Evolutionary conservation across 441 rosid genomes (phyloP).

Genomic region (Isatis lusitanica): DNA sequence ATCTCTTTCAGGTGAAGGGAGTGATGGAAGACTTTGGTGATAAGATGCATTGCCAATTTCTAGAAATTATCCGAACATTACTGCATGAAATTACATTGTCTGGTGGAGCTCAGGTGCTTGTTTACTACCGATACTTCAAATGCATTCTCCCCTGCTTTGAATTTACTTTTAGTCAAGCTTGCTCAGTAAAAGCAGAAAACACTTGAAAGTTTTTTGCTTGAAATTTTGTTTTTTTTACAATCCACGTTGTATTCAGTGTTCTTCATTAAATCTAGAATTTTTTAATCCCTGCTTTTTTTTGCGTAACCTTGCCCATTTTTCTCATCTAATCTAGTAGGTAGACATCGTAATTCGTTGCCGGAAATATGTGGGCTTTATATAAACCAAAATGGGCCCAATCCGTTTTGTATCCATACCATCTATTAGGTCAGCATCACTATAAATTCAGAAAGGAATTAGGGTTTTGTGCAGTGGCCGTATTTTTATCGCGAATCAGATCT

Average conservation of each 20-base stretch:
- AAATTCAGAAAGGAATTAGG: too few species aligned
- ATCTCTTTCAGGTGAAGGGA: constrained; percentile 77
- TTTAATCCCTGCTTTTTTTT: background rate
- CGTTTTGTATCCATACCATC: too few species aligned
- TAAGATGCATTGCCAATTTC: constrained; percentile 97
- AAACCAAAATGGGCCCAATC: too few species aligned
- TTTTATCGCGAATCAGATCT: background rate
- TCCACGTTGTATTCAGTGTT: background rate
- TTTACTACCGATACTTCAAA: constrained; percentile 29
- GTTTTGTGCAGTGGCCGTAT: too few species aligned
- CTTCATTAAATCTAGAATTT: background rate
- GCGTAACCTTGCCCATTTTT: constrained; percentile 20
- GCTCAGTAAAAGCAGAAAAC: background rate
- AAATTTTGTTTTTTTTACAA: background rate
- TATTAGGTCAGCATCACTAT: too few species aligned
- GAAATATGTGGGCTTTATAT: too few species aligned
- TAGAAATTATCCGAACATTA: constrained; percentile 95
- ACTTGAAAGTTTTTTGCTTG: background rate
- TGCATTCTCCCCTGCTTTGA: background rate
- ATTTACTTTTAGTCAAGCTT: background rate
- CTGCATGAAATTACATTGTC: constrained; percentile 81
- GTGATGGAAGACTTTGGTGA: constrained; percentile 96
- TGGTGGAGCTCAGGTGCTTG: constrained; percentile 80
- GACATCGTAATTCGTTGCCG: too few species aligned
- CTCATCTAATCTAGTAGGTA: too few species aligned